These are phyloP conservation scores for Pseudotulostoma volvatum DNA, from an alignment of 495 filamentous ascomycete species.

Conservation along the genomic window DNA sequence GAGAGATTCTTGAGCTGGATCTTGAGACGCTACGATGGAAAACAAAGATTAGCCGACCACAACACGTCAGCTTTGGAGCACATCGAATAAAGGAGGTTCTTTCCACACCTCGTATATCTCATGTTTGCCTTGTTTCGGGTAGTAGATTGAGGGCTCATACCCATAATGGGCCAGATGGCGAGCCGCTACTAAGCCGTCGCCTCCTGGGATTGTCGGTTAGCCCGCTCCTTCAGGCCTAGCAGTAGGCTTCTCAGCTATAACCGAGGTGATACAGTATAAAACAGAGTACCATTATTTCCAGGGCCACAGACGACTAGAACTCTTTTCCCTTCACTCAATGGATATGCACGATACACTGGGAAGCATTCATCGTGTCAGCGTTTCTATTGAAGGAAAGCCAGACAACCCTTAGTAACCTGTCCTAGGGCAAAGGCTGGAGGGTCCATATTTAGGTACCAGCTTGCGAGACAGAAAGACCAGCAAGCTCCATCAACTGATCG, in stretches of 20 bases:
- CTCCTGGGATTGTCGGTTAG: slow-evolving; percentile 50
- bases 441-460: too few relatives aligned
- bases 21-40: slow-evolving; percentile 58
- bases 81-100: background rate
- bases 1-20: slow-evolving; percentile 70
- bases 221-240: background rate
- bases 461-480: slow-evolving; percentile 85
- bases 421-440: too few relatives aligned
- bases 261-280: background rate
- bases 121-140: slow-evolving; percentile 79
- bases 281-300: slow-evolving; percentile 69
- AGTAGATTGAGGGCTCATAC: slow-evolving; percentile 80
- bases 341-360: slow-evolving; percentile 70
- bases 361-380: background rate
- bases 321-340: slow-evolving; percentile 49
- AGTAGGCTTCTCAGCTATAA: too few relatives aligned
- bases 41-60: too few relatives aligned
- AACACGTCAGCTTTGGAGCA: slow-evolving; percentile 1
- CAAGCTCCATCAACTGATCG: slow-evolving; percentile 95
- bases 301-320: slow-evolving; percentile 85
- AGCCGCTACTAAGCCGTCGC: slow-evolving; percentile 89
- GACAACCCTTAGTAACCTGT: slow-evolving; percentile 1
- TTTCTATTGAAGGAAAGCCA: background rate
- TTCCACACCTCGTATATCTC: slow-evolving; percentile 60
- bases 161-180: slow-evolving; percentile 90